Conservation (phyloP, 345 rosid species). For the Excoecaria agallocha region DNA sequence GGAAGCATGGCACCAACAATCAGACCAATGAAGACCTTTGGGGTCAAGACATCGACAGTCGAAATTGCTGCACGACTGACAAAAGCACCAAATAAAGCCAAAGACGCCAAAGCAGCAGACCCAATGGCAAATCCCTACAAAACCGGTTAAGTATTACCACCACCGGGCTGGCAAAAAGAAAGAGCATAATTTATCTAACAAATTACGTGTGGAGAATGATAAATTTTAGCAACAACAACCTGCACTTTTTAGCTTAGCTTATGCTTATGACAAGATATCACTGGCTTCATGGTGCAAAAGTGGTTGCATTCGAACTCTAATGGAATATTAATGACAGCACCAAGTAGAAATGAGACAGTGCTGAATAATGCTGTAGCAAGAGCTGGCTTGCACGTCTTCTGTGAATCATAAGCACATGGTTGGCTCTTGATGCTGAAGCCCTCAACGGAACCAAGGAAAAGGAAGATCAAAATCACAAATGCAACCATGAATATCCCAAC, state of each 20-base stretch:
- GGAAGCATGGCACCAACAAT: constrained; percentile 97
- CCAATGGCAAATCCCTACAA: constrained; percentile 63
- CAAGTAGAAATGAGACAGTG: constrained; percentile 42
- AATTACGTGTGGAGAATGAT: not conserved
- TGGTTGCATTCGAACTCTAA: not conserved
- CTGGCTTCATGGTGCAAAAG: not conserved
- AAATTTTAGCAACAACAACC: not conserved
- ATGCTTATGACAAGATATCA: not conserved
- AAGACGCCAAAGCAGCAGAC: constrained; percentile 62
- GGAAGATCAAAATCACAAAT: constrained; percentile 40
- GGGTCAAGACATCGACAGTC: constrained; percentile 85
- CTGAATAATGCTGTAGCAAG: constrained; percentile 46
- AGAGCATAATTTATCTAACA: not conserved
- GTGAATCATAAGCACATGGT: constrained; percentile 31
- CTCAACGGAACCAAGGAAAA: constrained; percentile 49
- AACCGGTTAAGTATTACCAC: not conserved
- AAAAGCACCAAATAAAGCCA: constrained; percentile 93
- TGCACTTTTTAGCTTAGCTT: not conserved
- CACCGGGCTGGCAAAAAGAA: not conserved
- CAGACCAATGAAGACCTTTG: constrained; percentile 85
- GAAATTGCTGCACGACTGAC: constrained; percentile 84
- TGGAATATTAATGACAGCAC: constrained; percentile 21
- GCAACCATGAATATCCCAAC: constrained; percentile 48
- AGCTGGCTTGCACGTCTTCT: constrained; percentile 42
- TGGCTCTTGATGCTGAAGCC: constrained; percentile 39